These are phyloP conservation scores for Xylaria cubensis DNA, from an alignment of 495 filamentous ascomycete genomes.

Conservation along the genomic window DNA sequence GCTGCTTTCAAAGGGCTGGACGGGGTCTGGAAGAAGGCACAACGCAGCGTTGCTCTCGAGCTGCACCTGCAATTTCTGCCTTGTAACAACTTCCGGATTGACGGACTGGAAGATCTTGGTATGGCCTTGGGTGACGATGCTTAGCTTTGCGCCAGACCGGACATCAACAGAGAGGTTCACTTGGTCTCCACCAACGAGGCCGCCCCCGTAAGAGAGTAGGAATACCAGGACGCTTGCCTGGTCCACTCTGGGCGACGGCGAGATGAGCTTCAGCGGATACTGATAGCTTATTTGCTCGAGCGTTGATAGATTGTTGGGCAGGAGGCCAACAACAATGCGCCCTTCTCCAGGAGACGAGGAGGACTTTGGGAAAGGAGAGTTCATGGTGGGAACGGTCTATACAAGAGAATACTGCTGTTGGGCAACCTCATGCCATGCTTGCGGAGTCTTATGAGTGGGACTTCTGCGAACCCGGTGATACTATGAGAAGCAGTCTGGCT, in stretches of 20 bases:
- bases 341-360: slow-evolving; percentile 79
- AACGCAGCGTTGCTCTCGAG: slow-evolving; percentile 69
- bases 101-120: slow-evolving; percentile 93
- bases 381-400: slow-evolving; percentile 42
- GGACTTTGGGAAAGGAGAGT: slow-evolving; percentile 69
- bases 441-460: background rate
- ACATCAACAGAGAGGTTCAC: slow-evolving; percentile 76
- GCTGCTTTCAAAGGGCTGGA: slow-evolving; percentile 84
- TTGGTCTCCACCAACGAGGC: slow-evolving; percentile 83
- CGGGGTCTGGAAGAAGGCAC: slow-evolving; percentile 93
- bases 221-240: slow-evolving; percentile 74
- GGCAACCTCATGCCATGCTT: slow-evolving; percentile 6
- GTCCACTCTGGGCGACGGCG: slow-evolving; percentile 60
- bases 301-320: slow-evolving; percentile 73
- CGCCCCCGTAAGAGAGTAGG: slow-evolving; percentile 93
- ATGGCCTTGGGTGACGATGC: slow-evolving; percentile 90
- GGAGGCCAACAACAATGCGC: slow-evolving; percentile 71
- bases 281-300: slow-evolving; percentile 82
- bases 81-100: slow-evolving; percentile 61
- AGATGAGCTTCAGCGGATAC: slow-evolving; percentile 94
- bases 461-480: background rate
- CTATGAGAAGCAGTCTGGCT: background rate
- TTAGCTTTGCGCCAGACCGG: slow-evolving; percentile 68
- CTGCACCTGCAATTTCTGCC: slow-evolving; percentile 70
- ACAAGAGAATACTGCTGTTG: background rate